These are phyloP conservation scores for Tricholoma saponaceum DNA, from an alignment of 768 basidiomycete species.

Conservation along the genomic window DNA sequence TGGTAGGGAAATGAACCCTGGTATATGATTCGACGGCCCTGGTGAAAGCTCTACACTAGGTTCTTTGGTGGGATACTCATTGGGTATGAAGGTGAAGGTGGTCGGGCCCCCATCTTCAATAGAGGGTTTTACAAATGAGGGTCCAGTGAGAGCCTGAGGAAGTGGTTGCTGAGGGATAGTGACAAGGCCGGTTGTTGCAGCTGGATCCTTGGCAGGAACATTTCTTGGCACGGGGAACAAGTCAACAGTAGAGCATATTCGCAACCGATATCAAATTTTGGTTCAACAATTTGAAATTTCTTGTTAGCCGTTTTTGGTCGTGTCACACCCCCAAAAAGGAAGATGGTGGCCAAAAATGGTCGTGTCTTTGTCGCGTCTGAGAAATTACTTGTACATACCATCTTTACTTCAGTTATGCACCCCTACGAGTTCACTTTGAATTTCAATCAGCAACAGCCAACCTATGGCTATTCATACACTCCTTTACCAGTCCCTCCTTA, in stretches of 20 bases:
- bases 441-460: background rate
- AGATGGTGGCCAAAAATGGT: background rate
- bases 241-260: no score
- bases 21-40: background rate
- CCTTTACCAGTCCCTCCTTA: background rate
- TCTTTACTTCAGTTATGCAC: background rate
- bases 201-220: no score
- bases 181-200: no score
- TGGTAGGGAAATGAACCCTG: conserved; percentile 3
- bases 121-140: conserved; percentile 4
- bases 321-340: background rate
- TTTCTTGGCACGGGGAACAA: no score
- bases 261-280: no score
- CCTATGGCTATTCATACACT: background rate
- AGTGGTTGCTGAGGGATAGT: conserved; percentile 13
- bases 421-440: background rate
- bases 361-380: background rate
- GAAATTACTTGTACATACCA: no score
- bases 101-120: background rate
- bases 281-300: no score
- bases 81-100: background rate
- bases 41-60: conserved; percentile 4
- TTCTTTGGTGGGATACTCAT: conserved; percentile 1
- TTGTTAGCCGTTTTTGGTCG: background rate
- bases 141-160: conserved; percentile 4